Evolutionary conservation across 352 stramenopile species (phyloP).

Genomic region (Phytophthora vignae): DNA sequence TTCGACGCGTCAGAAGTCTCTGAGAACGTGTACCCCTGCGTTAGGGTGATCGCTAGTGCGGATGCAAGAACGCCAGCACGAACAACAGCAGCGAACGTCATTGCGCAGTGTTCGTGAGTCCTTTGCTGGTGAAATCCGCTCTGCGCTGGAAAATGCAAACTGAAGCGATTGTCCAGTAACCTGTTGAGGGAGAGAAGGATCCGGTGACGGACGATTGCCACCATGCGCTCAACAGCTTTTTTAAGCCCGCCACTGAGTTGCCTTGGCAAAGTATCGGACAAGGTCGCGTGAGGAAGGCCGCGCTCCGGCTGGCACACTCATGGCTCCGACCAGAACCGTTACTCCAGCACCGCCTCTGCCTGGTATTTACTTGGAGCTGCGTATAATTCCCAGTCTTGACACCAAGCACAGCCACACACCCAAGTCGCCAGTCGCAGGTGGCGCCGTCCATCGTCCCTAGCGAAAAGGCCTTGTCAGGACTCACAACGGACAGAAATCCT

Average conservation of each 20-base stretch:
- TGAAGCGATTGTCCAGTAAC: background rate
- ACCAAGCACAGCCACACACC: constrained; percentile 3
- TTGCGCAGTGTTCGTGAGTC: constrained; percentile 1
- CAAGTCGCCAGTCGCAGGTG: constrained; percentile 28
- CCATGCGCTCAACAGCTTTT: constrained; percentile 31
- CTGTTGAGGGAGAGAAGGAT: constrained; percentile 31
- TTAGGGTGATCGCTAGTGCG: constrained; percentile 23
- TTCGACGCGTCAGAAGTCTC: constrained; percentile 35
- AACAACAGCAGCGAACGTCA: constrained; percentile 30
- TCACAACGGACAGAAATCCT: constrained; percentile 1
- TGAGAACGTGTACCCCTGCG: constrained; percentile 39
- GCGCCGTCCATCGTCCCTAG: constrained; percentile 10
- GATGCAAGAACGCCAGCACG: constrained; percentile 26
- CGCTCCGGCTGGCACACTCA: constrained; percentile 9
- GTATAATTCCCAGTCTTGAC: constrained; percentile 15
- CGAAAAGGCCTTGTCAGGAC: constrained; percentile 18
- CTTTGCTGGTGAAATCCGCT: constrained; percentile 27
- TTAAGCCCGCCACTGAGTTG: constrained; percentile 3
- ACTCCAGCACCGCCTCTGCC: constrained; percentile 18
- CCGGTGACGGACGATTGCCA: constrained; percentile 27
- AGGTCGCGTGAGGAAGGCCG: constrained; percentile 6
- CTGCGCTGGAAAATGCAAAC: constrained; percentile 29
- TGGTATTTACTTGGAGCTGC: background rate
- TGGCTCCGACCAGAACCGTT: constrained; percentile 21
- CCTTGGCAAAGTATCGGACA: constrained; percentile 5